Evolutionary conservation across 2,329 filamentous ascomycete species (phyloP), one percentile per base, ranked within the genome.

Genomic region (Aspergillus tubingensis): DNA sequence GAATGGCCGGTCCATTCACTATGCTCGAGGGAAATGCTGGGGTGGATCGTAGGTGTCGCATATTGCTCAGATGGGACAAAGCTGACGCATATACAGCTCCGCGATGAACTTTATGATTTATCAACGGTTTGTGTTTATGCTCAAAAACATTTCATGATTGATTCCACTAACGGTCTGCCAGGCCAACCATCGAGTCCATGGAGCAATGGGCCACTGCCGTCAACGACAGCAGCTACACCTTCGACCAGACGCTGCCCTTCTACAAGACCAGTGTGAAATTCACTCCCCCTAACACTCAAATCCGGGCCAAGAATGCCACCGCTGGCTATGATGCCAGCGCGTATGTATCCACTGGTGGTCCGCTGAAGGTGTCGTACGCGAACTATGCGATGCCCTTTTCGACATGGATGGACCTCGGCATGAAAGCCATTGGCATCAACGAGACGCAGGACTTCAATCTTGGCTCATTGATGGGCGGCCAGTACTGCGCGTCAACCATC

Each of bases 401-500:
- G 6, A 77, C 73, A 11, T 81, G 76, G 76, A 74, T 73, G 65
- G 68, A 65, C 11, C 64, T 67, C 8, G 79, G 73, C 1, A 70
- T 83, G 57, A 63, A 77, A 19, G 72, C 73, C 1, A 74, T 82
- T 11, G 81, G 81, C 0, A 67, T 83, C 21, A 62, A 69, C 1
- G 69, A 68, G 4, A 59, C 69, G 1, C 27, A 69, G 3, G 80
- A 76, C 15, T 80, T 81, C 62, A 77, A 78, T 60, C 72, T 70
- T 36, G 81, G 82, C 25, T 66, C 66, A 3, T 67, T 84, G 3
- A 60, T 76, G 17, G 81, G 81, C 8, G 67, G 67, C 1, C 71
- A 76, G 23, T 80, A 74, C 54, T 73, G 71, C 21, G 74, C 79
- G 1, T 77, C 67, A 2, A 73, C 71, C 1, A 73, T 73, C 21